These are phyloP conservation scores for Cordyceps militaris DNA, from an alignment of 2,329 filamentous ascomycete species.

Conservation along the genomic window DNA sequence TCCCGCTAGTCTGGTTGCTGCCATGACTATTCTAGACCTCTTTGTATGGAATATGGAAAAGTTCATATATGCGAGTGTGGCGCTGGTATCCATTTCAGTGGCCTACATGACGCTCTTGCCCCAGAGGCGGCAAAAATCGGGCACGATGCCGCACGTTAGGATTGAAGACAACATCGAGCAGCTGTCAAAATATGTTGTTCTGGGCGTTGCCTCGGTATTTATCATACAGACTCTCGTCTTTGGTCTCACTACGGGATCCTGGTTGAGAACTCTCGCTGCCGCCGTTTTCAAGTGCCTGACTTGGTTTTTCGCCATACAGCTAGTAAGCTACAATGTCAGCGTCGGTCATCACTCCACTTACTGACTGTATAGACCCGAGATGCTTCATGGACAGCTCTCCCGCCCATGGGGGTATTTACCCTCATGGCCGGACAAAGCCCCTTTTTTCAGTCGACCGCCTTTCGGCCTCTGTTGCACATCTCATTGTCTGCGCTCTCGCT, in stretches of 20 bases:
- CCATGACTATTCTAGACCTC: slow-evolving; percentile 17
- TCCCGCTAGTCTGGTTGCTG: neutral
- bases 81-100: slow-evolving; percentile 22
- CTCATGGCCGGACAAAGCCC: slow-evolving; percentile 10
- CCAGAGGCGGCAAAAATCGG: neutral
- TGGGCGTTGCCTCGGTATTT: slow-evolving; percentile 19
- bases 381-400: slow-evolving; percentile 5
- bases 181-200: slow-evolving; percentile 19
- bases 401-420: slow-evolving; percentile 6
- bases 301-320: slow-evolving; percentile 29
- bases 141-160: slow-evolving; percentile 14
- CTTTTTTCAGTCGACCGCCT: neutral
- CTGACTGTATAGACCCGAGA: slow-evolving; percentile 20
- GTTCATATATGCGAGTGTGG: slow-evolving; percentile 21
- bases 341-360: neutral
- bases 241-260: slow-evolving; percentile 14
- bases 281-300: slow-evolving; percentile 23
- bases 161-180: slow-evolving; percentile 20
- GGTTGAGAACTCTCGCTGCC: neutral
- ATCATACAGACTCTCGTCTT: slow-evolving; percentile 17
- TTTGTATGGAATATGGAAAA: slow-evolving; percentile 22
- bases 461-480: slow-evolving; percentile 21
- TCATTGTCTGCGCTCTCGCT: slow-evolving; percentile 25
- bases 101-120: slow-evolving; percentile 23
- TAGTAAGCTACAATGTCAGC: slow-evolving; percentile 19